A percentile compares a stretch with the other conserved stretches of the same genome.
Conservation (phyloP, 2,329 filamentous ascomycete species). For the Aspergillus arachidicola region DNA sequence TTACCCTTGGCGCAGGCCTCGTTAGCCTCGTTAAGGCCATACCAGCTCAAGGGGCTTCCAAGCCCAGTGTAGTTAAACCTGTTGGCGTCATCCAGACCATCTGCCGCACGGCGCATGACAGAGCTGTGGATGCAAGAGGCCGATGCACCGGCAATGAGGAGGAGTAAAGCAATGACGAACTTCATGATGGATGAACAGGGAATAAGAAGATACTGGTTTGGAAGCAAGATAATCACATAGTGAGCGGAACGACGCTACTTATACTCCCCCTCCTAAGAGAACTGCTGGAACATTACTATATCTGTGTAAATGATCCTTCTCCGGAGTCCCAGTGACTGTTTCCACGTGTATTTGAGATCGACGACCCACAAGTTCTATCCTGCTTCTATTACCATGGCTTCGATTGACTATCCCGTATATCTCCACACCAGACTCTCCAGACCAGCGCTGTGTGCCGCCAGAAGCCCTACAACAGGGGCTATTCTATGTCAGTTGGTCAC, state of each 20-base stretch:
- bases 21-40: slow-evolving; percentile 49
- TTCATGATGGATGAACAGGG: background rate
- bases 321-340: background rate
- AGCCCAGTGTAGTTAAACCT: slow-evolving; percentile 20
- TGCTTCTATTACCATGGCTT: background rate
- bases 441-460: background rate
- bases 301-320: background rate
- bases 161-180: background rate
- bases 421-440: too few species aligned
- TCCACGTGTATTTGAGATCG: background rate
- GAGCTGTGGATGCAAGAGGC: background rate
- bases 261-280: background rate
- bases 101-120: background rate
- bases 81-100: background rate
- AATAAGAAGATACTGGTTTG: background rate
- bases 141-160: background rate
- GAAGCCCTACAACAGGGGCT: background rate
- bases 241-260: background rate
- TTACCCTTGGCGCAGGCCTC: slow-evolving; percentile 51
- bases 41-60: slow-evolving; percentile 58
- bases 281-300: background rate
- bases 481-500: too few species aligned
- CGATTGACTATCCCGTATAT: background rate
- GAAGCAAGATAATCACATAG: background rate
- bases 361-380: background rate